These are phyloP conservation scores for Psilocybe azurescens DNA, from an alignment of 768 basidiomycete genomes.

Conservation along the genomic window DNA sequence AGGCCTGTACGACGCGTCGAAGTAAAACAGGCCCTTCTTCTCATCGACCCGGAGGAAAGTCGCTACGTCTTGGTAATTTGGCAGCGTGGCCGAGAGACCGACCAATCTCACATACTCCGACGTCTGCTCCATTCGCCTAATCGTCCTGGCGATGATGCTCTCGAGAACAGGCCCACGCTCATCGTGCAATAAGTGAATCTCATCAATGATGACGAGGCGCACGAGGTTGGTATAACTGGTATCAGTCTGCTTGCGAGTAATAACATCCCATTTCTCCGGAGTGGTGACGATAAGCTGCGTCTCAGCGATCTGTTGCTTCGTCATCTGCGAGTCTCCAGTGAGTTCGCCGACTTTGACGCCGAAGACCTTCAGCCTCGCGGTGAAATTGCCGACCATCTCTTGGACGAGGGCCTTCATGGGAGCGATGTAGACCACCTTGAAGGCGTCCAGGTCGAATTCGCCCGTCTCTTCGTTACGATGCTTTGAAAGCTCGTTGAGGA, in stretches of 20 bases:
- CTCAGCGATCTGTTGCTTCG: conserved; percentile 95
- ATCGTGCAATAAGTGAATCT: conserved; percentile 97
- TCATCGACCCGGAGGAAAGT: conserved; percentile 95
- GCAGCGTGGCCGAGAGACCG: conserved; percentile 96
- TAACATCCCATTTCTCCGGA: conserved; percentile 99
- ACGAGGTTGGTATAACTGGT: conserved; percentile 97
- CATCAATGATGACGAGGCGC: conserved; percentile 95
- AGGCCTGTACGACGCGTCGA: conserved; percentile 92
- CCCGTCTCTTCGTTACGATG: conserved; percentile 85
- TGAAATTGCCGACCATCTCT: conserved; percentile 98
- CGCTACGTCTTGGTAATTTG: conserved; percentile 98
- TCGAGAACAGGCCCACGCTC: conserved; percentile 98
- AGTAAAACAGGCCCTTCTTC: conserved; percentile 93
- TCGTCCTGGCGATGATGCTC: conserved; percentile 86
- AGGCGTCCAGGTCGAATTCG: conserved; percentile 81
- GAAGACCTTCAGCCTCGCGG: conserved; percentile 65
- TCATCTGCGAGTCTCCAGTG: conserved; percentile 98
- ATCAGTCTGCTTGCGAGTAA: conserved; percentile 97
- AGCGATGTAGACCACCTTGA: conserved; percentile 98
- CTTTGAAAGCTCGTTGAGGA: conserved; percentile 89
- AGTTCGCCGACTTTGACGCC: conserved; percentile 93
- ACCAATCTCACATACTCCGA: conserved; percentile 92
- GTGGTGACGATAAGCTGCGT: conserved; percentile 99
- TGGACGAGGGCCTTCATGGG: conserved; percentile 99
- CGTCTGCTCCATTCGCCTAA: conserved; percentile 94